Evolutionary conservation across 805 yeast genomes (phyloP), one percentile per base, ranked within the genome.

Genomic region (Pichia nanzhaoensis): DNA sequence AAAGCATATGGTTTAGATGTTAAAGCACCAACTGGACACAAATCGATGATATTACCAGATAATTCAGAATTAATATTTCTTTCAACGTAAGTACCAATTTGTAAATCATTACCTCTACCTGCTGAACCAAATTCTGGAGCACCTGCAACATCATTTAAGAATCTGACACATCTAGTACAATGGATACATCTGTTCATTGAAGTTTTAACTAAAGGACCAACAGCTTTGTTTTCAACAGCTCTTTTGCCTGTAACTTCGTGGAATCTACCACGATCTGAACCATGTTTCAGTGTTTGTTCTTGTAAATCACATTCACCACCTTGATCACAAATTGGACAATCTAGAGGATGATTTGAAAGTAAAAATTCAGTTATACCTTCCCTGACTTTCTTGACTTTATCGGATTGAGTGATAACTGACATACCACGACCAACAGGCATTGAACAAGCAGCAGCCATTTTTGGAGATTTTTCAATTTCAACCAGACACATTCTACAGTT

Each of bases 251-350:
- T 71, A 45, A 85, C 76, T 65, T 86, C 95, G 50, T 73, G 66
- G 69, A 83, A 87, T 64, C 95, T 77, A 54, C 95, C 95, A 52
- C 95, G 77, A 67, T 86, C 95, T 43, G 84, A 68, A 48, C 95
- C 95, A 61, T 84, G 84, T 62, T 93, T 76, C 60, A 81, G 69
- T 17, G 87, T 73, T 70, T 86, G 95, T 61, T 87, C 95, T 69
- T 87, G 95, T 56, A 86, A 74, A 63, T 86, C 95, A 71, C 95
- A 86, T 66, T 86, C 95, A 53, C 95, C 95, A 67, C 95, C 95
- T 68, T 86, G 95, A 68, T 86, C 95, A 67, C 95, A 86, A 45
- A 86, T 83, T 20, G 95, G 95, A 68, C 95, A 86, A 69, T 87
- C 95, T 60, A 86, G 74, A 19, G 95, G 95, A 70, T 86, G 95